Conservation (phyloP, 768 basidiomycete species). For the Obba rivulosa region DNA sequence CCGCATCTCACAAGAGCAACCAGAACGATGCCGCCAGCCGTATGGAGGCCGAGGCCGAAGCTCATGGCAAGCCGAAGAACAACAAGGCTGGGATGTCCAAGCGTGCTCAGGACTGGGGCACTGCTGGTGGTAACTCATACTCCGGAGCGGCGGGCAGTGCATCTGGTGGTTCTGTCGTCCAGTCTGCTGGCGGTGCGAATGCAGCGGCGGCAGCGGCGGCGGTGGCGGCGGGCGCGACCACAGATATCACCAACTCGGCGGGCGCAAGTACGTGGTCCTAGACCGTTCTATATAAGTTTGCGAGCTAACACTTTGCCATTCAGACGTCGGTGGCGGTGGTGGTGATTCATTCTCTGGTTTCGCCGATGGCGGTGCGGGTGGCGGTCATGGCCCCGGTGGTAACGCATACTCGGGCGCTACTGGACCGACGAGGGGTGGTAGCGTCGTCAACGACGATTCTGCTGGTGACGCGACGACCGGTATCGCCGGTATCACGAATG, state of each 20-base stretch:
- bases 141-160: slow-evolving; percentile 17
- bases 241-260: neutral
- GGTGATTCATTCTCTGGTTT: slow-evolving; percentile 15
- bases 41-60: too few species aligned
- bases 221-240: neutral
- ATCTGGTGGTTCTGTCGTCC: slow-evolving; percentile 16
- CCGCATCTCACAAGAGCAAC: too few species aligned
- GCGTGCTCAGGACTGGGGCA: slow-evolving; percentile 17
- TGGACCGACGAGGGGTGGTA: slow-evolving; percentile 12
- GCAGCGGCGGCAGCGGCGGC: neutral
- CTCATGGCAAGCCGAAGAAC: too few species aligned
- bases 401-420: slow-evolving; percentile 15
- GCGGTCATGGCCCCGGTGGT: slow-evolving; percentile 14
- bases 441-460: slow-evolving; percentile 5
- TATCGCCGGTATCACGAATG: slow-evolving; percentile 7
- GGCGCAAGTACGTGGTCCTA: neutral
- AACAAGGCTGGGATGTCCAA: neutral
- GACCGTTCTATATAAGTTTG: too few species aligned
- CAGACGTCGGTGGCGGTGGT: slow-evolving; percentile 12
- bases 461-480: neutral
- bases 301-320: too few species aligned
- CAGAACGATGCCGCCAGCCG: too few species aligned
- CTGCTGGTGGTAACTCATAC: slow-evolving; percentile 23
- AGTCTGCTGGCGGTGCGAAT: slow-evolving; percentile 5
- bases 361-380: slow-evolving; percentile 14